Evolutionary conservation across 345 rosid genomes (phyloP), one percentile per base, ranked within the genome.

Genomic region (Pugionium cornutum): DNA sequence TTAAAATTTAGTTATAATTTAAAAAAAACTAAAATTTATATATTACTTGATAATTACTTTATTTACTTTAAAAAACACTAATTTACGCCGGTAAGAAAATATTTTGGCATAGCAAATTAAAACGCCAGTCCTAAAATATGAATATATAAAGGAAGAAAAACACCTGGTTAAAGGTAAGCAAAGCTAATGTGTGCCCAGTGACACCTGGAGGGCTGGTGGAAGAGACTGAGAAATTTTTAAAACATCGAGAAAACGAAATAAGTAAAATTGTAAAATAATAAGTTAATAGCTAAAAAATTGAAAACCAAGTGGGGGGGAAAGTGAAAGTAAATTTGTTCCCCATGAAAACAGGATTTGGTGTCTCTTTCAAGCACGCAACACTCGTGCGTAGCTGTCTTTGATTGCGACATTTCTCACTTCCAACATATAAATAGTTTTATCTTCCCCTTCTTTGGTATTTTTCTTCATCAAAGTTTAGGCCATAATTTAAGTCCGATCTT

Each of bases 371-470:
- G 52, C 65, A 61, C 72, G 73, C 53, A 62, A 53, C 49, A 37
- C 72, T 73, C 72, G 62, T 66, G 63, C 30, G 67, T 53, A 73
- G 77, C 77, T 67, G 73, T 60, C 40, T 72, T 39, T 44, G 67
- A 65, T n/a, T 32, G 11, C 46, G 43, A 73, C 58, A 5, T 27
- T 73, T 47, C 46, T 57, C 5, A 49, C 42, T 72, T n/a, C 45
- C 40, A 6, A 41, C 3, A 34, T 31, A 35, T 11, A 34, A 18
- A 18, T 18, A 18, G 18, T 25, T 67, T 8, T 32, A 29, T 30
- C 9, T 31, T 28, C 2, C 5, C 41, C 11, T 41, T 56, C 4
- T 32, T 63, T 49, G 36, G 26, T 34, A 18, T 18, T 30, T 9
- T 71, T 58, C 31, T 42, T 43, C 18, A 32, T 29, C 59, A 30